Percentiles rank a stretch among this genome's conserved stretches.
phyloP scores from a whole-genome alignment of 805 yeast species.

The Yarrowia sp. region DNA sequence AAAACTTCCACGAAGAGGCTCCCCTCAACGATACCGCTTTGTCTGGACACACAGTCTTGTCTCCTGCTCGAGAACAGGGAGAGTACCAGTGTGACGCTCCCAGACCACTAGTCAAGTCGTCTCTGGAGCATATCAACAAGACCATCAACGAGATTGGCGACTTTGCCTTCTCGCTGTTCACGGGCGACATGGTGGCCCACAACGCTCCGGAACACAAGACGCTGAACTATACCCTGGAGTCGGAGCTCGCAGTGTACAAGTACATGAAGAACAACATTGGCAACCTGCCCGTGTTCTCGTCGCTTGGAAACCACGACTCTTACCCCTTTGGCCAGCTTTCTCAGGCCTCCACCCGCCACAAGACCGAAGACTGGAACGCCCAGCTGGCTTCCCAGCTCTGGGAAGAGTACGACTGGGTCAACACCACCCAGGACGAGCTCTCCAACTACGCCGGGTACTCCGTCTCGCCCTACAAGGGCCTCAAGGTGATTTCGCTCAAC shows the following conservation, averaged over 20 bases:
- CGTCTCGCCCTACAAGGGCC: conserved; percentile 60
- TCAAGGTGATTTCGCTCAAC: conserved; percentile 67
- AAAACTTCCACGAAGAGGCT: conserved; percentile 42
- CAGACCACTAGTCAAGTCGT: conserved; percentile 64
- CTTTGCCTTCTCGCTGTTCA: conserved; percentile 69
- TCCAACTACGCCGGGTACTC: conserved; percentile 64
- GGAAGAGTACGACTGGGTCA: conserved; percentile 58
- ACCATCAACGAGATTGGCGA: conserved; percentile 50
- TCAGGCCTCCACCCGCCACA: conserved; percentile 57
- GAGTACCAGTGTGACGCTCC: conserved; percentile 72
- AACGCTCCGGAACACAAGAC: conserved; percentile 56
- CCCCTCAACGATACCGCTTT: conserved; percentile 44
- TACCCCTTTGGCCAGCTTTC: conserved; percentile 77
- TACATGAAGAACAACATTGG: conserved; percentile 61
- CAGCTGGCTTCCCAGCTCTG: conserved; percentile 59
- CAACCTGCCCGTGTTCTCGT: conserved; percentile 64
- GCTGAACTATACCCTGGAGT: conserved; percentile 57
- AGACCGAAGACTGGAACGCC: conserved; percentile 55
- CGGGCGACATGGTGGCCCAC: conserved; percentile 79
- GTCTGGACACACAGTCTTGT: conserved; percentile 48
- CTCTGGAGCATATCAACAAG: conserved; percentile 55
- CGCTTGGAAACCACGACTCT: conserved; percentile 74
- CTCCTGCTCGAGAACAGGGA: conserved; percentile 63
- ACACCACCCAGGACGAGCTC: conserved; percentile 44
- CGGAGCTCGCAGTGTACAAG: conserved; percentile 60